Evolutionary conservation across 2,329 filamentous ascomycete species (phyloP).

Genomic region (Cladobotryum protrusum): DNA sequence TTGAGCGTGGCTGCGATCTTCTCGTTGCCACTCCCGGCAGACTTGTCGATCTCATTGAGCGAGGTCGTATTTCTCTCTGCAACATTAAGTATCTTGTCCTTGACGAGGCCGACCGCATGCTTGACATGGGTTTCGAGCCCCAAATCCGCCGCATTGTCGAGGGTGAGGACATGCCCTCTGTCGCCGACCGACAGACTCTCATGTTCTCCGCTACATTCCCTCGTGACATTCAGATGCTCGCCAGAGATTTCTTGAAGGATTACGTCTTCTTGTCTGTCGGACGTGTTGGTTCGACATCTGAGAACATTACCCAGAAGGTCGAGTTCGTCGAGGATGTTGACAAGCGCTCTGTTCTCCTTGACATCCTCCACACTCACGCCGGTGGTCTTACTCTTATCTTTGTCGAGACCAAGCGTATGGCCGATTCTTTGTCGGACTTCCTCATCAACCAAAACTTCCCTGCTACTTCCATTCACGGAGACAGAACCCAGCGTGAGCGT

Average conservation of each 20-base stretch:
- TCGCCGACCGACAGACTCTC: constrained; percentile 84
- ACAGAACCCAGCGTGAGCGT: constrained; percentile 97
- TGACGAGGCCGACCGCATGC: constrained; percentile 98
- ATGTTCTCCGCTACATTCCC: constrained; percentile 99
- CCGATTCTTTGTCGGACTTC: constrained; percentile 95
- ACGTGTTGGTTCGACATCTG: constrained; percentile 97
- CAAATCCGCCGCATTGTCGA: constrained; percentile 98
- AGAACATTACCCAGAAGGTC: constrained; percentile 99
- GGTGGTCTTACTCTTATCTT: constrained; percentile 91
- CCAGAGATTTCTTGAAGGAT: constrained; percentile 96
- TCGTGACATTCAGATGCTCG: constrained; percentile 97
- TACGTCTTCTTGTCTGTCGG: constrained; percentile 99
- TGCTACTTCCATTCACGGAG: constrained; percentile 96
- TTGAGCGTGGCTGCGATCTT: constrained; percentile 94
- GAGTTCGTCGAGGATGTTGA: constrained; percentile 96
- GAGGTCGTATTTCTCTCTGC: constrained; percentile 91
- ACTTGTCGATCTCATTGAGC: constrained; percentile 96
- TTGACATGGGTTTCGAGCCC: constrained; percentile 99
- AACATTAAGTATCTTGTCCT: constrained; percentile 99
- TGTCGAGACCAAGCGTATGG: constrained; percentile 99
- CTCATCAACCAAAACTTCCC: constrained; percentile 98
- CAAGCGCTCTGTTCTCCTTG: constrained; percentile 95
- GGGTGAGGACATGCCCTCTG: constrained; percentile 92
- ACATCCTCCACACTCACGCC: constrained; percentile 92
- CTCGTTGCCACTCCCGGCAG: constrained; percentile 95